phyloP scores from a whole-genome alignment of 345 rosid species.

The Aegle marmelos region DNA sequence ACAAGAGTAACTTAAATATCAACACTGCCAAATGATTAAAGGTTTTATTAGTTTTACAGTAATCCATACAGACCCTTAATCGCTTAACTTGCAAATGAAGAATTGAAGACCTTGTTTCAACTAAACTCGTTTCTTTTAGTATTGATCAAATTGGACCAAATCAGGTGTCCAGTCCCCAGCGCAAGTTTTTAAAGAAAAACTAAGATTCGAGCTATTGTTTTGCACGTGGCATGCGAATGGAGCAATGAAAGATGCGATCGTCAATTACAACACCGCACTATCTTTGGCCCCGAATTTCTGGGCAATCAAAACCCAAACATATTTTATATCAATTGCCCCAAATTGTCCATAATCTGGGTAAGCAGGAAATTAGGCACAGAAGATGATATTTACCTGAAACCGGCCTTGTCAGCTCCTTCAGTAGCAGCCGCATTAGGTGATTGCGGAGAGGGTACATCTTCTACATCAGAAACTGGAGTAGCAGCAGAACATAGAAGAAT shows the following conservation, averaged over 20 bases:
- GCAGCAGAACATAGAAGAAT: conserved; percentile 33
- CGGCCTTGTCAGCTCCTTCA: conserved; percentile 23
- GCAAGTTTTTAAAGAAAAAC: neutral
- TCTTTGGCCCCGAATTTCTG: too few relatives aligned
- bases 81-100: neutral
- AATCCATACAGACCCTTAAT: neutral
- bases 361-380: neutral
- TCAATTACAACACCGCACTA: neutral
- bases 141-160: neutral
- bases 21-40: neutral
- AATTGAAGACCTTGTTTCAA: too few relatives aligned
- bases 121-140: neutral
- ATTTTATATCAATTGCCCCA: neutral
- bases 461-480: conserved; percentile 36
- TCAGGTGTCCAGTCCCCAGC: neutral
- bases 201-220: neutral
- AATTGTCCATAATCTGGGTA: neutral
- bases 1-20: neutral
- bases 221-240: neutral
- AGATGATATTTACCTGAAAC: conserved; percentile 35
- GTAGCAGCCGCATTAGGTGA: conserved; percentile 23
- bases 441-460: conserved; percentile 30
- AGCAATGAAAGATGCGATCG: neutral
- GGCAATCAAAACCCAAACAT: neutral
- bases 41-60: neutral